Conservation (phyloP, 208 protist genomes). For the Trypanosoma brucei region DNA sequence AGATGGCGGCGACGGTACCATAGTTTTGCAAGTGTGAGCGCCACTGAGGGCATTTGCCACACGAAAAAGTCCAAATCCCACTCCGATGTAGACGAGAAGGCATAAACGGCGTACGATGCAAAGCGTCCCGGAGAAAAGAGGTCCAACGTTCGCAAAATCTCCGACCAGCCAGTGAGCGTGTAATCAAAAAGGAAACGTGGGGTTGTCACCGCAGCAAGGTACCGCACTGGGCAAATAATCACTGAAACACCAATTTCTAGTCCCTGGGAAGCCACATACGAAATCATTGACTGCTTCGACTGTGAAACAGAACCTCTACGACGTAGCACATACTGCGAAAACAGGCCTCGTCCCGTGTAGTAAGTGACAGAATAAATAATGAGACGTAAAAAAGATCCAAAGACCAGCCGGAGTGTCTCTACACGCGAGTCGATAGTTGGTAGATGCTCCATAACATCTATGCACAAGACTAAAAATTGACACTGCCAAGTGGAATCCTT, state of each 20-base stretch:
- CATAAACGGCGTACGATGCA: conserved; percentile 58
- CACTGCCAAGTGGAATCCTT: no score
- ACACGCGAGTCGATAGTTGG: conserved; percentile 42
- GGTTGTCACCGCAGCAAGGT: conserved; percentile 67
- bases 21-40: conserved; percentile 63
- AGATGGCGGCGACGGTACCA: conserved; percentile 39
- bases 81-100: conserved; percentile 58
- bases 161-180: conserved; percentile 63
- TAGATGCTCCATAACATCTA: conserved; percentile 31
- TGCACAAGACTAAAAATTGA: no score
- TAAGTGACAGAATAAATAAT: conserved; percentile 54
- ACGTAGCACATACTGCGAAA: conserved; percentile 41
- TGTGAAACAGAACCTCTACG: conserved; percentile 24
- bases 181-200: conserved; percentile 82
- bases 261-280: conserved; percentile 46
- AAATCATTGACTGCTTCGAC: conserved; percentile 30
- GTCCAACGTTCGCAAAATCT: conserved; percentile 54
- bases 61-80: conserved; percentile 83
- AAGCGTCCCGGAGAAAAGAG: conserved; percentile 57
- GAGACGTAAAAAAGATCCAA: conserved; percentile 63
- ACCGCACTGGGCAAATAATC: conserved; percentile 54
- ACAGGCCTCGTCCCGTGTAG: conserved; percentile 44
- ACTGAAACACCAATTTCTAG: conserved; percentile 61
- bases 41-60: conserved; percentile 71
- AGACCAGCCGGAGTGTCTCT: conserved; percentile 51